phyloP scores from a whole-genome alignment of 768 basidiomycete species.

The button mushroom (Agaricus bisporus) region DNA sequence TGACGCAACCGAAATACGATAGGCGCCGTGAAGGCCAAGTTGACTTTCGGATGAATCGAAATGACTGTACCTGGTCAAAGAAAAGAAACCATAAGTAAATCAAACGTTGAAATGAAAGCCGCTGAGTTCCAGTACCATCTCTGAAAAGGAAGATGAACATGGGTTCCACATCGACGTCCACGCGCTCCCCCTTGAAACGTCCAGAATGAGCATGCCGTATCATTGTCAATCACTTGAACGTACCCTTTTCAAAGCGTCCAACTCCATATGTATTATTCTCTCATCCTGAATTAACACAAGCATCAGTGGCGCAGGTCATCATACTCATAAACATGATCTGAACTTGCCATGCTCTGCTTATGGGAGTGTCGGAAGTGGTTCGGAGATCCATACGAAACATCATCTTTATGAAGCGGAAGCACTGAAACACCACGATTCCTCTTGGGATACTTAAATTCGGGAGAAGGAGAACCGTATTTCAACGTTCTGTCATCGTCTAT shows the following conservation, averaged over 20 bases:
- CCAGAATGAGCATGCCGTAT: constrained; percentile 12
- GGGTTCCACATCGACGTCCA: constrained; percentile 52
- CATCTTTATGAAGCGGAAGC: constrained; percentile 18
- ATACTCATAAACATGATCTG: background rate
- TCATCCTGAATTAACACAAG: background rate
- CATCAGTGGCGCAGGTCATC: background rate
- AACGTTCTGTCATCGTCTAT: constrained; percentile 6
- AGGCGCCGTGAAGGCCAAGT: constrained; percentile 45
- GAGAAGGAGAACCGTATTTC: background rate
- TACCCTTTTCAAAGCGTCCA: constrained; percentile 29
- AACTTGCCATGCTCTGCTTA: constrained; percentile 19
- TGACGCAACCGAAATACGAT: constrained; percentile 53
- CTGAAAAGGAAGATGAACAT: constrained; percentile 65
- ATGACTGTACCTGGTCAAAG: constrained; percentile 51
- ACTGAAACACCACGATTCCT: constrained; percentile 12
- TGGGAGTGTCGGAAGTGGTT: constrained; percentile 16
- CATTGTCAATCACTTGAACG: background rate
- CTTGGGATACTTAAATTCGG: background rate
- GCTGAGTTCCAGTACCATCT: constrained; percentile 38
- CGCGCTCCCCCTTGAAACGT: constrained; percentile 42
- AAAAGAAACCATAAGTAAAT: background rate
- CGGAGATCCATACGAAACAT: constrained; percentile 11
- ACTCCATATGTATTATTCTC: constrained; percentile 9
- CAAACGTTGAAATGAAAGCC: background rate
- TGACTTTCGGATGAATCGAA: constrained; percentile 44